Percentiles rank a stretch among this genome's conserved stretches.
phyloP scores from a whole-genome alignment of 345 rosid genomes.

The sweet orange (Citrus sinensis) region DNA sequence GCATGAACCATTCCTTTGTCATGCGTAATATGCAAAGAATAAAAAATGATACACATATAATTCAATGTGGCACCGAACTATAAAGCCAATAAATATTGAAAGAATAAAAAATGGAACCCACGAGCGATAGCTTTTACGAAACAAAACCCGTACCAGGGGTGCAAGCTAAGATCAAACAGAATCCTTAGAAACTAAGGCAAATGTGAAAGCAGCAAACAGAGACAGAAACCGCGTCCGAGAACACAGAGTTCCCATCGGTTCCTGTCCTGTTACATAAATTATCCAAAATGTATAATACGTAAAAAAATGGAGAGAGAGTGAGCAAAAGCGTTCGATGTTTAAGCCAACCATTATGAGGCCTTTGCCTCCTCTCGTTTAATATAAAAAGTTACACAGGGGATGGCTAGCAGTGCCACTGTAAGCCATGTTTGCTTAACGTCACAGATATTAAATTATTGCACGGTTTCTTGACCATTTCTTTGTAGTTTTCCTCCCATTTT shows the following conservation, averaged over 20 bases:
- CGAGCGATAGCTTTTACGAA: not conserved
- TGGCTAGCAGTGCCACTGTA: conserved; percentile 28
- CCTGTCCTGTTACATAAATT: conserved; percentile 19
- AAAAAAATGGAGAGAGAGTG: too few relatives aligned
- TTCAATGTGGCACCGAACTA: not conserved
- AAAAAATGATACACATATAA: too few relatives aligned
- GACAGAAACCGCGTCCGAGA: conserved; percentile 31
- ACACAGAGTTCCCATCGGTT: conserved; percentile 32
- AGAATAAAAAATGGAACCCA: not conserved
- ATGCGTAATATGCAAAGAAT: too few relatives aligned
- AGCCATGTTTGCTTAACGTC: conserved; percentile 75
- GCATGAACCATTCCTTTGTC: too few relatives aligned
- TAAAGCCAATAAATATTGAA: not conserved
- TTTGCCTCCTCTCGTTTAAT: conserved; percentile 31
- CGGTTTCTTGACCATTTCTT: conserved; percentile 62
- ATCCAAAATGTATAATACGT: too few relatives aligned
- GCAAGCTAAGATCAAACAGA: not conserved
- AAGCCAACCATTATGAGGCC: conserved; percentile 34
- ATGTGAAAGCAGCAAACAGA: not conserved
- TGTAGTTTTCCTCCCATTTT: conserved; percentile 36
- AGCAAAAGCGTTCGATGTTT: conserved; percentile 31
- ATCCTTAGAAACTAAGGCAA: conserved; percentile 31
- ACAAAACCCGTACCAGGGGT: conserved; percentile 7
- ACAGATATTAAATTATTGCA: conserved; percentile 42
- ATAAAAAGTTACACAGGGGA: conserved; percentile 13